Base-by-base conservation (phyloP, 352 stramenopile species). In the Elongisporangium anandrum region DNA sequence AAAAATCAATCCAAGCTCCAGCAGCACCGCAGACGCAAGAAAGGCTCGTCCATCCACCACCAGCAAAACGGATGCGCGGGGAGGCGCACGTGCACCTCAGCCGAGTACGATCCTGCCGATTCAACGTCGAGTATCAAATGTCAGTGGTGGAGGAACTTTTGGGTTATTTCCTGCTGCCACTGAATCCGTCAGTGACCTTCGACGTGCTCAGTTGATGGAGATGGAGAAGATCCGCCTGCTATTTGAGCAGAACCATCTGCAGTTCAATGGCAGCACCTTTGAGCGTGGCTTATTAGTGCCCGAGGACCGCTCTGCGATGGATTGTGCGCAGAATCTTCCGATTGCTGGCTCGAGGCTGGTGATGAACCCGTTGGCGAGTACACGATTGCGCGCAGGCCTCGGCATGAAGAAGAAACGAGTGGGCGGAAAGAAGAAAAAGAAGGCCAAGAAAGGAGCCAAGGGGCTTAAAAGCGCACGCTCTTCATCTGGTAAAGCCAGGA, bases 211-310 rank as follows among this genome's bases (percentile, higher is more conserved):
- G 51, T 57, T 87, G 29, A 56, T 78, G 20, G 82, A 92, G 41
- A 26, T 92, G 22, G 78, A 88, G 38, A 80, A 85, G 12, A 90
- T 92, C 56, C 79, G 78, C 2, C 54, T 65, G 0, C 61, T 88
- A 2, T 92, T 92, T 29, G 66, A 86, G 52, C 65, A 69, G 22
- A 75, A 85, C 60, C 65, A 82, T 16, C 61, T 92, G 41, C 51
- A 59, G 4, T 75, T 88, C 23, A 66, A 72, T 0, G n/a, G 54
- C 2, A 53, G 65, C 5, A 61, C 65, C 0, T 68, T 92, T 52
- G 77, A 90, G 54, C 69, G 77, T 16, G 79, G 76, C 0, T 53
- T 92, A n/a, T 52, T 92, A 5, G 61, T 87, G 0, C 82, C 82
- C 0, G 79, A 92, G 62, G 82, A 92, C 57, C 63, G 72, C 26